Evolutionary conservation across 2,329 filamentous ascomycete species (phyloP), one percentile per base, ranked within the genome.

Genomic region (Dendrostoma leiphaemia): DNA sequence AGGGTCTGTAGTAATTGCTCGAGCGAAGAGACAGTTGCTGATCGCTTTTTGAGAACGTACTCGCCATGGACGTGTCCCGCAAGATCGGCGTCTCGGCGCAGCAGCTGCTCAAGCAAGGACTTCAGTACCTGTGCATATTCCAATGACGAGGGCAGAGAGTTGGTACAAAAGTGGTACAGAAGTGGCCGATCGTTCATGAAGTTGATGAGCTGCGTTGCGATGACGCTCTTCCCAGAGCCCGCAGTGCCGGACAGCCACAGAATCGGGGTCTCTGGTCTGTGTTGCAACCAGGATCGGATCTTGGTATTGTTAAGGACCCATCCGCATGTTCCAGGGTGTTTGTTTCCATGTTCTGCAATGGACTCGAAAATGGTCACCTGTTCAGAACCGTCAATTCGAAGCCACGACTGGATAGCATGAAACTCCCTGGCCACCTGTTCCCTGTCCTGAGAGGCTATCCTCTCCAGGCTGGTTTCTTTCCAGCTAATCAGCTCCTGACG

Each of bases 181-280:
- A 63, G 19, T 0, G 51, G 19, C 15, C 2, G 24, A 0, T 19
- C 24, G 2, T 53, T 55, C 5, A 71, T 58, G 28, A 70, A 73
- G 1, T 37, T 61, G 7, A 62, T 48, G 6, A 75, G 53, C 19
- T 68, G 63, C 0, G 61, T 57, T 8, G 64, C 45, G 2, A 73
- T 38, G 0, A 71, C 63, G 28, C 68, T 74, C 46, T 74, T 75
- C 0, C 71, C 71, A 1, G 63, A 63, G 1, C 71, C 71, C 1
- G 69, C 66, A 2, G 53, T 58, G 0, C 72, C 71, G 6, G 71
- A 65, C 0, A 74, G 60, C 61, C 64, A 66, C 0, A 71, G n/a
- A 19, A 67, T 60, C 2, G 60, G 51, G 0, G 52, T 48, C 4
- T 68, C 61, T 0, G 55, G 53, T 0, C 34, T 60, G 3, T 10